A percentile compares a stretch with the other conserved stretches of the same genome.
phyloP scores from a whole-genome alignment of 23 red algal species.

The Pyropia yezoensis region DNA sequence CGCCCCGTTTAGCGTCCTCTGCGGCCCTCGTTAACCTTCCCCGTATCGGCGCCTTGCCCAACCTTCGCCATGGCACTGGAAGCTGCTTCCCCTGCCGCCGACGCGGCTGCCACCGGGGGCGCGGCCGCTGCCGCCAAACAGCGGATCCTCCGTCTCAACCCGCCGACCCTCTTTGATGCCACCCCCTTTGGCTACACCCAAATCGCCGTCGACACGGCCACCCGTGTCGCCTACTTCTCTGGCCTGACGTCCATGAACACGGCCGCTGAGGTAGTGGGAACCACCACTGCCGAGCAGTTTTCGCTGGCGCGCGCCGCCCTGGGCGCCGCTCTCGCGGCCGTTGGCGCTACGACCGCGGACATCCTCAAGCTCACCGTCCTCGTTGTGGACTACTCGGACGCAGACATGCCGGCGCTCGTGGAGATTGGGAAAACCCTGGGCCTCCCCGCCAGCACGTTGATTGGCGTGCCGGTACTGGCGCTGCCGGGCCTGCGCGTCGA shows the following conservation, averaged over 20 bases:
- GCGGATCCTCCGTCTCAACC: conserved; percentile 19
- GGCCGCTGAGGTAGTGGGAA: conserved; percentile 15
- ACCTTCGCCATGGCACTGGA: too few species aligned
- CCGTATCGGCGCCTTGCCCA: too few species aligned
- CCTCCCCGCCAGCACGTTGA: neutral
- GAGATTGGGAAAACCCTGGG: neutral
- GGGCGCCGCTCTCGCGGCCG: conserved; percentile 10
- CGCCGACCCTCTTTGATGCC: conserved; percentile 32
- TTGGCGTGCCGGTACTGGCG: conserved; percentile 1
- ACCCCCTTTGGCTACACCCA: conserved; percentile 26
- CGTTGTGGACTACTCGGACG: conserved; percentile 13
- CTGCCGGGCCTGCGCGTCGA: conserved; percentile 3
- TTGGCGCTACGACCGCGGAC: conserved; percentile 5
- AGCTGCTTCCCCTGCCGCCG: too few species aligned
- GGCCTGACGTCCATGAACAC: conserved; percentile 23
- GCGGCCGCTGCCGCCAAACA: too few species aligned
- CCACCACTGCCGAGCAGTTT: conserved; percentile 16
- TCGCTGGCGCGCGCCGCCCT: conserved; percentile 5
- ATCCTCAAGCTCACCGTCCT: conserved; percentile 10
- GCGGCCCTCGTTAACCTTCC: too few species aligned
- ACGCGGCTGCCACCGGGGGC: too few species aligned
- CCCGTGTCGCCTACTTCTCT: conserved; percentile 13
- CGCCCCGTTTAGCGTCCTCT: too few species aligned
- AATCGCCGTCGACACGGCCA: conserved; percentile 21
- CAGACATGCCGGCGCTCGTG: neutral